Evolutionary conservation across 768 basidiomycete species (phyloP).

Genomic region (Leccinum subtestaceum): DNA sequence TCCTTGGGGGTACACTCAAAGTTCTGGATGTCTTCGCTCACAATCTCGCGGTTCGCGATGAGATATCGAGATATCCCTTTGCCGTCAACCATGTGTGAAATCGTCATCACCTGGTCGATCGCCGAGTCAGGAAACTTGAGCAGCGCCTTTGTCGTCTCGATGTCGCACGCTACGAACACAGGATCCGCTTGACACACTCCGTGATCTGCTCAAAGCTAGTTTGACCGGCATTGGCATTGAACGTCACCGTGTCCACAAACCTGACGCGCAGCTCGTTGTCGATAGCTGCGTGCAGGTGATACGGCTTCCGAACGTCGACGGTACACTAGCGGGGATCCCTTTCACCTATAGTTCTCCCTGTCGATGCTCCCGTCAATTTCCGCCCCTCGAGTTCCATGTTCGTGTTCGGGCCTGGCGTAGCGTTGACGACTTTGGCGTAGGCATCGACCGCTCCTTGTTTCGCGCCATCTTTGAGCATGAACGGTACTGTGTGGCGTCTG

Average conservation of each 20-base stretch:
- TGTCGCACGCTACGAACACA: slow-evolving; percentile 98
- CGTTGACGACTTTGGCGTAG: no score
- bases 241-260: slow-evolving; percentile 88
- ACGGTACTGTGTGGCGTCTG: no score
- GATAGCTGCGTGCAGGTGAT: slow-evolving; percentile 62
- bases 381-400: no score
- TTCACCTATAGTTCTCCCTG: no score
- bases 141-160: slow-evolving; percentile 99
- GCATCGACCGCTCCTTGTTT: no score
- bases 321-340: slow-evolving; percentile 44
- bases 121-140: slow-evolving; percentile 96
- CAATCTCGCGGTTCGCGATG: slow-evolving; percentile 96
- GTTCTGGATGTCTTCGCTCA: slow-evolving; percentile 95
- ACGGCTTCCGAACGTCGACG: slow-evolving; percentile 92
- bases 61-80: slow-evolving; percentile 71
- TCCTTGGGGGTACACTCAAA: slow-evolving; percentile 99
- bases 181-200: slow-evolving; percentile 97
- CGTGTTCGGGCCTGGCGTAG: no score
- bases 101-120: slow-evolving; percentile 99
- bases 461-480: no score
- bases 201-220: slow-evolving; percentile 67
- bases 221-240: slow-evolving; percentile 75
- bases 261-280: slow-evolving; percentile 98
- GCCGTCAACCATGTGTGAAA: slow-evolving; percentile 99
- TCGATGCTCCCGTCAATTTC: no score